phyloP scores from a whole-genome alignment of 1,284 basidiomycete species.

The Ceratobasidium sp. region DNA sequence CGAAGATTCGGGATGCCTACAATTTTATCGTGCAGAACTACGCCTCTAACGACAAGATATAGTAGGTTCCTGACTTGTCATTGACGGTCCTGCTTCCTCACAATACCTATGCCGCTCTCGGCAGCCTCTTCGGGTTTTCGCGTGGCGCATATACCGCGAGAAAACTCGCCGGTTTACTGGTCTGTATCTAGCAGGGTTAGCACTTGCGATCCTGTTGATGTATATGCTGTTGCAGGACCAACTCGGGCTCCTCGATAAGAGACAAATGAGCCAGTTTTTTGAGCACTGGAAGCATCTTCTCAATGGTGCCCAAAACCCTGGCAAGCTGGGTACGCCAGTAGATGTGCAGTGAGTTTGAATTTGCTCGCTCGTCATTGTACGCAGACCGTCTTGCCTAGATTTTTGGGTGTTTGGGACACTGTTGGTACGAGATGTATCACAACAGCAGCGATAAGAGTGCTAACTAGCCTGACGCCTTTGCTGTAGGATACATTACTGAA shows the following conservation, averaged over 20 bases:
- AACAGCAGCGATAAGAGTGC: neutral
- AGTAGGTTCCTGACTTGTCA: neutral
- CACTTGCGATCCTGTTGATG: neutral
- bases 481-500: neutral
- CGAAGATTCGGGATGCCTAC: conserved; percentile 43
- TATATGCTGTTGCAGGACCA: neutral
- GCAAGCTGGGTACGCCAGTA: neutral
- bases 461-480: neutral
- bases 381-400: neutral
- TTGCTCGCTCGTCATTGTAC: neutral
- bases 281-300: neutral
- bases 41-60: conserved; percentile 19
- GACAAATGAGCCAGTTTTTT: conserved; percentile 40
- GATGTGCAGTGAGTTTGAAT: neutral
- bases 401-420: conserved; percentile 25
- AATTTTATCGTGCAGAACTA: conserved; percentile 44
- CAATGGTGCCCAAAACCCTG: too few relatives aligned
- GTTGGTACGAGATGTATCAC: neutral
- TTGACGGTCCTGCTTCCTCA: neutral
- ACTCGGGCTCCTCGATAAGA: conserved; percentile 29
- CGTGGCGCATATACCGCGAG: conserved; percentile 43
- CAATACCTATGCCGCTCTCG: neutral
- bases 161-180: conserved; percentile 41
- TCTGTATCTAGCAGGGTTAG: neutral
- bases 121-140: conserved; percentile 41